Conservation (phyloP, 495 filamentous ascomycete genomes). For the Penicillium subrubescens region DNA sequence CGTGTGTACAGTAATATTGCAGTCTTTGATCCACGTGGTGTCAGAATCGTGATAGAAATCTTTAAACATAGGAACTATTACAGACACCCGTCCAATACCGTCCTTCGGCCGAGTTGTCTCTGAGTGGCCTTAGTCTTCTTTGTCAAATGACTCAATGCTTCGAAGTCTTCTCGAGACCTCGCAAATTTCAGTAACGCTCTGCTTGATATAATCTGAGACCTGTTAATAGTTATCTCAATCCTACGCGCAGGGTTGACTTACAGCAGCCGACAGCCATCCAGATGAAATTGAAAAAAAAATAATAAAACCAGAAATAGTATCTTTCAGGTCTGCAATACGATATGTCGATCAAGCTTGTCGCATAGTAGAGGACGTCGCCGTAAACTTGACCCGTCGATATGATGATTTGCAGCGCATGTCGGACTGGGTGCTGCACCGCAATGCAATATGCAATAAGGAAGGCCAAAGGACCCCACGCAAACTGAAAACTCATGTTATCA, state of each 20-base stretch:
- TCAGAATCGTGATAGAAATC: no score
- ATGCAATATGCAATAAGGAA: constrained; percentile 63
- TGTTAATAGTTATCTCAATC: no score
- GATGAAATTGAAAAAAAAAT: constrained; percentile 72
- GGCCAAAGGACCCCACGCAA: constrained; percentile 71
- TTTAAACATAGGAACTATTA: no score
- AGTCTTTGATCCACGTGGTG: no score
- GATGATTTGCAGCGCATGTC: constrained; percentile 68
- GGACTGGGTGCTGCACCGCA: constrained; percentile 51
- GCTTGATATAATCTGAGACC: no score
- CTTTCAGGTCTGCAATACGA: constrained; percentile 70
- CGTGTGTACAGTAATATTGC: no score
- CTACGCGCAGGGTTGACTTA: constrained; percentile 27
- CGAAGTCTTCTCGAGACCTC: no score
- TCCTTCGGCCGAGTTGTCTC: no score
- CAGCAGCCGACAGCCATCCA: constrained; percentile 71
- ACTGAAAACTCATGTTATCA: background rate
- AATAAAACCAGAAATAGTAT: constrained; percentile 80
- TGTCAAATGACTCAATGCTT: no score
- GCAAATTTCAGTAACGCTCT: no score
- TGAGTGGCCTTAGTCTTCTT: no score
- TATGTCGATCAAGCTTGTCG: constrained; percentile 60
- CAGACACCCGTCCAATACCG: no score
- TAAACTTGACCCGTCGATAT: constrained; percentile 77
- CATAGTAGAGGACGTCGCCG: constrained; percentile 79